A percentile compares a stretch with the other conserved stretches of the same genome.
Conservation (phyloP, 495 filamentous ascomycete genomes). For the Trichoderma erinaceum region DNA sequence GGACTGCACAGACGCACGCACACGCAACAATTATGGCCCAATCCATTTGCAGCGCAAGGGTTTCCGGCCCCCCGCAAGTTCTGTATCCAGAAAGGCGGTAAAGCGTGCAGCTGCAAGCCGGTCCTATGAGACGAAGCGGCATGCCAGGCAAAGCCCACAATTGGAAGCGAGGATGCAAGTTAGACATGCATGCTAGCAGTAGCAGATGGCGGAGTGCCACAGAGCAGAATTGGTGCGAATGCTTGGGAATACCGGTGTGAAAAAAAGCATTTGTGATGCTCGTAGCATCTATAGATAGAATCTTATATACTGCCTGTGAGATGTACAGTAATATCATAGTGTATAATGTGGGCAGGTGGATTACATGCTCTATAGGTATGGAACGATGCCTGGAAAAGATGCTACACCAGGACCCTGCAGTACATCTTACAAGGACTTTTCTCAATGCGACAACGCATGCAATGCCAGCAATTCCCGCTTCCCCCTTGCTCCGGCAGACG, state of each 20-base stretch:
- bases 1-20: conserved; percentile 1
- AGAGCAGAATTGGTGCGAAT: no score
- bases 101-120: background rate
- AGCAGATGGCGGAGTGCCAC: no score
- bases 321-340: no score
- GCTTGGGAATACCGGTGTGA: no score
- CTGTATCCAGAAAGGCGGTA: conserved; percentile 14
- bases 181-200: no score
- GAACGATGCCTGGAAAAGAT: no score
- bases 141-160: background rate
- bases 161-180: no score
- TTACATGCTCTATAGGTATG: no score
- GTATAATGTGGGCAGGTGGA: no score
- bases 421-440: background rate
- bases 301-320: no score
- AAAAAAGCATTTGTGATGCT: no score
- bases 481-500: conserved; percentile 1
- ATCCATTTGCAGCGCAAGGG: conserved; percentile 7
- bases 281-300: no score
- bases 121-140: background rate
- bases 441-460: background rate
- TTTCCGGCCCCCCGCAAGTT: conserved; percentile 9
- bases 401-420: background rate
- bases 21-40: conserved; percentile 3
- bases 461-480: conserved; percentile 5